Evolutionary conservation across 2,329 filamentous ascomycete genomes (phyloP).

Genomic region (Claviceps citrina): DNA sequence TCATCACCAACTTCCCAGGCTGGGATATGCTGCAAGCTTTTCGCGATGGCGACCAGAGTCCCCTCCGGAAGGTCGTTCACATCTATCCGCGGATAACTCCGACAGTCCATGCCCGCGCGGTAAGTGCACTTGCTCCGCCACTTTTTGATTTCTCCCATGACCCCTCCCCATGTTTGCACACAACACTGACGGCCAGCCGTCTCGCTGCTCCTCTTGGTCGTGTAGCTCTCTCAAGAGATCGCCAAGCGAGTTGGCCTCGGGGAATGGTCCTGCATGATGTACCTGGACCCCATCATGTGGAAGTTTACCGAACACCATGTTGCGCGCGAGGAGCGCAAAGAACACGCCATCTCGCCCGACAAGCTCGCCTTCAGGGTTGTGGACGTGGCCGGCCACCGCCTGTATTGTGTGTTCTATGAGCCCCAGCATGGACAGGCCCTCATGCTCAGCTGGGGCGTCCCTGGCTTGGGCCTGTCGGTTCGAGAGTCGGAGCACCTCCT

Average conservation of each 20-base stretch:
- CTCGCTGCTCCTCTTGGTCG: not conserved
- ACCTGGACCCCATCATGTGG: slow-evolving; percentile 19
- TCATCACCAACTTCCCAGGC: slow-evolving; percentile 29
- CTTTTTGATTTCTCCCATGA: not conserved
- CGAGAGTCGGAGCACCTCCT: slow-evolving; percentile 30
- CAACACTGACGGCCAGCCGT: not conserved
- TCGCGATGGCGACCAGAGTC: slow-evolving; percentile 24
- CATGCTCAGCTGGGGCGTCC: slow-evolving; percentile 29
- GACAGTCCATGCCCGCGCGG: slow-evolving; percentile 20
- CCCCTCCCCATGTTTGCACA: too few species aligned
- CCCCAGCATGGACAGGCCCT: slow-evolving; percentile 20
- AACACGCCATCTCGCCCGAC: slow-evolving; percentile 17
- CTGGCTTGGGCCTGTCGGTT: slow-evolving; percentile 31
- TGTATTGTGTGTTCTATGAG: slow-evolving; percentile 30
- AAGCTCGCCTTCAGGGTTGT: slow-evolving; percentile 25
- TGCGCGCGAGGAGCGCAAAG: slow-evolving; percentile 19
- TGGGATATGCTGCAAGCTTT: slow-evolving; percentile 26
- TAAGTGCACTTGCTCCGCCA: slow-evolving; percentile 9
- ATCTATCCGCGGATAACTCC: slow-evolving; percentile 33
- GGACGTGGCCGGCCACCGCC: slow-evolving; percentile 22
- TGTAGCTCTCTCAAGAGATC: slow-evolving; percentile 23
- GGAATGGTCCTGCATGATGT: slow-evolving; percentile 15
- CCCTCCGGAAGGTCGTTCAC: slow-evolving; percentile 22
- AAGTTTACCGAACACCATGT: slow-evolving; percentile 18
- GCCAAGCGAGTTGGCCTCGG: slow-evolving; percentile 16